Percentiles rank a stretch among this genome's conserved stretches.
phyloP scores from a whole-genome alignment of 306 rosid genomes.

The Prunus persica region DNA sequence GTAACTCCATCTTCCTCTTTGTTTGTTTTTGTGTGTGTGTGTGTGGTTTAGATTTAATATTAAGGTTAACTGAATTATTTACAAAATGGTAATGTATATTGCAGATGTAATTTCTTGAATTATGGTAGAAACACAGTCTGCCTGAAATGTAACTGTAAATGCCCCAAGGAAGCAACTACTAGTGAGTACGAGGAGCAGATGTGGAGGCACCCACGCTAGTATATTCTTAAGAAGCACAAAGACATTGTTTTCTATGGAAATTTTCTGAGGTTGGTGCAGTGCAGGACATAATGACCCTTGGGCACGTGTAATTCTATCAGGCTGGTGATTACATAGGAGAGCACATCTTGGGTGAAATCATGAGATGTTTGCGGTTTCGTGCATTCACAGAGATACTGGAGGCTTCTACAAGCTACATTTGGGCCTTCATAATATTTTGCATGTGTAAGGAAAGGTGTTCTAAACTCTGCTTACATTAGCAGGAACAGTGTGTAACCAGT shows the following conservation, averaged over 20 bases:
- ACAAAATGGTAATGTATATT: conserved; percentile 7
- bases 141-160: conserved; percentile 55
- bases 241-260: not conserved
- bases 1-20: conserved; percentile 46
- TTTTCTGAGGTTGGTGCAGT: not conserved
- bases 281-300: not conserved
- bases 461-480: not conserved
- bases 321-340: not conserved
- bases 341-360: not conserved
- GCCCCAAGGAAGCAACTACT: conserved; percentile 27
- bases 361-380: not conserved
- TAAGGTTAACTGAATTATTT: not conserved
- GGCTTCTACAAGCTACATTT: not conserved
- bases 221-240: not conserved
- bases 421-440: not conserved
- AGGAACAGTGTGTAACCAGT: not conserved
- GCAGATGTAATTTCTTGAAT: conserved; percentile 73
- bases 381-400: not conserved
- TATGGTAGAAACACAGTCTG: conserved; percentile 48
- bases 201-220: conserved; percentile 43
- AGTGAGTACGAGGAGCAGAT: conserved; percentile 33
- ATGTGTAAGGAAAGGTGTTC: not conserved
- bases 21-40: not conserved
- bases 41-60: not conserved
- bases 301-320: not conserved